Evolutionary conservation across 176 grass and related monocot species (phyloP).

Genomic region (Oryza glaberrima): DNA sequence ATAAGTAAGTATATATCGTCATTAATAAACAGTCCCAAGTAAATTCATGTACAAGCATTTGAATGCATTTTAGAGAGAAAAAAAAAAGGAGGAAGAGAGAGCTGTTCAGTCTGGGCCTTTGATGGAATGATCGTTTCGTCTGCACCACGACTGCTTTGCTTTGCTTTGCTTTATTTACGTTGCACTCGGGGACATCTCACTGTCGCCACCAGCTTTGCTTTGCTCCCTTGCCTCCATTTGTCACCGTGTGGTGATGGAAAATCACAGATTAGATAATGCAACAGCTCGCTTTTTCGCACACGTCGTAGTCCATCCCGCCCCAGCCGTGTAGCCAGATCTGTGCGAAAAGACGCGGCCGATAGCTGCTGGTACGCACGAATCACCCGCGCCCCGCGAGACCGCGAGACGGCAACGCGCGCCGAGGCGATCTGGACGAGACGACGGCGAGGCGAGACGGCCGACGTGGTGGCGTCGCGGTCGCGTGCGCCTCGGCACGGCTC

Average conservation of each 20-base stretch:
- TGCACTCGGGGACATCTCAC: not conserved
- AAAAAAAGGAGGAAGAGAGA: not conserved
- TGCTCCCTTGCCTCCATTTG: conserved; percentile 14
- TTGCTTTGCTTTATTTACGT: not conserved
- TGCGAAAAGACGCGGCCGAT: not conserved
- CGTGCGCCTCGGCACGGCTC: not conserved
- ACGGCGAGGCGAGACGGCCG: not conserved
- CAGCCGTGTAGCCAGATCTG: not conserved
- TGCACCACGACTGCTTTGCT: not conserved
- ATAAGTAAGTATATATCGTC: not conserved
- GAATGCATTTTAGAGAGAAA: not conserved
- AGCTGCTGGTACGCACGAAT: too few species aligned
- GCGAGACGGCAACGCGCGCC: too few species aligned
- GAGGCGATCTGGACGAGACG: not conserved
- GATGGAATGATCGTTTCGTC: not conserved
- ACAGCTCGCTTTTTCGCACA: not conserved
- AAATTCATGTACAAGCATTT: not conserved
- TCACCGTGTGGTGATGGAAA: not conserved
- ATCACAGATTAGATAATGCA: not conserved
- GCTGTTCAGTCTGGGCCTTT: not conserved
- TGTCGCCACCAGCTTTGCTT: not conserved
- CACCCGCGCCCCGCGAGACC: too few species aligned
- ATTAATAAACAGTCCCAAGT: not conserved
- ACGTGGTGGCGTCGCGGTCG: not conserved
- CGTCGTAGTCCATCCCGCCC: not conserved